These are phyloP conservation scores for Penicillium cosmopolitanum DNA, from an alignment of 495 filamentous ascomycete species.

Conservation along the genomic window DNA sequence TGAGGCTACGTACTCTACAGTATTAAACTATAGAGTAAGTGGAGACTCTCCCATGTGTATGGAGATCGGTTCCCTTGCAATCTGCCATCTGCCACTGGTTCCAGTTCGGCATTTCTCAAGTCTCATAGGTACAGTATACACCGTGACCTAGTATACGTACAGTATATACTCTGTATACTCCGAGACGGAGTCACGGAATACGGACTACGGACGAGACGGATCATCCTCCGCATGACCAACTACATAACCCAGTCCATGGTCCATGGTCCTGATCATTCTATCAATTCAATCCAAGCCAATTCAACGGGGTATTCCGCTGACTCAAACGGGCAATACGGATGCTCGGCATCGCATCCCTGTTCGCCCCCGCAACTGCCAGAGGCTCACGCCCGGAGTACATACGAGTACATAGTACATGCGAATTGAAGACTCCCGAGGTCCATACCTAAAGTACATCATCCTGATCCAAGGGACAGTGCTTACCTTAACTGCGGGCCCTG, in stretches of 20 bases:
- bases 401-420: no score
- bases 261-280: no score
- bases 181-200: no score
- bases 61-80: neutral
- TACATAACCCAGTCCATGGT: no score
- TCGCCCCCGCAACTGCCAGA: neutral
- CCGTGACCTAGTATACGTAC: neutral
- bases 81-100: neutral
- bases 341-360: neutral
- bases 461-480: neutral
- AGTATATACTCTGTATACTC: neutral
- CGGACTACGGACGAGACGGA: no score
- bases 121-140: neutral
- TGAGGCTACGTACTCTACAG: neutral
- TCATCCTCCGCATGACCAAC: no score
- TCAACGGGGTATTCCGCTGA: neutral
- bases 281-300: no score
- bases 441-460: neutral
- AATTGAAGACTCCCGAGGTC: no score
- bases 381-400: no score
- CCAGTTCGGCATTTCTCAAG: neutral
- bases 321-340: neutral
- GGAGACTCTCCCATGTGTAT: neutral
- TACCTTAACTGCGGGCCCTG: slow-evolving; percentile 4
- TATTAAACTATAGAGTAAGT: neutral